Evolutionary conservation across 2,329 filamentous ascomycete species (phyloP), one percentile per base, ranked within the genome.

Genomic region (Pseudocercospora fuligena): DNA sequence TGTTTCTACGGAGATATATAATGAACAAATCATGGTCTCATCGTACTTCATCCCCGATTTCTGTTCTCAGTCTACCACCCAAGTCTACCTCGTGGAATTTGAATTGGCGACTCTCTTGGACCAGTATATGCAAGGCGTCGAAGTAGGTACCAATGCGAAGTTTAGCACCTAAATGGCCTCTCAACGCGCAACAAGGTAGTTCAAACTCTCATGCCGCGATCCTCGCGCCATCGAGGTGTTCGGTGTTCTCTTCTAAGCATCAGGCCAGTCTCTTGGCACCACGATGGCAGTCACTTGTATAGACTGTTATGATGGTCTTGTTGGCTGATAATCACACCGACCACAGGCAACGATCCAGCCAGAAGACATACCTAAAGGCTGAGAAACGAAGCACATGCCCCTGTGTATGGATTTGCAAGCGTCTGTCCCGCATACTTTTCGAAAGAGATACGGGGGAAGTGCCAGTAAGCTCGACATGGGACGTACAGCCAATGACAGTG

Each of bases 381-480:
- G 51, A 56, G 16, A 19, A 11, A 21, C 3, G 51, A 36, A 47
- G 57, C 57, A 60, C 57, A 36, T 60, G 57, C 57, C n/a, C 33
- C 7, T 25, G 57, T 47, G 33, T 43, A 25, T 60, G 57, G 57
- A 23, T 23, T 31, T 16, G 57, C 56, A 43, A 46, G 31, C 31
- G 29, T 59, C 25, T 23, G 23, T 57, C 27, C 54, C 27, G 54
- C 23, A 29, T n/a, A n/a, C 16, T 31, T 21, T 12, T 25, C 14
- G 23, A 16, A 2, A 25, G 16, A 54, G 49, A 54, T 25, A 25
- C 21, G 14, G 49, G 49, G 49, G 16, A 36, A 12, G 33, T 16
- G 33, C 33, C 33, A 36, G 33, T 36, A 36, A 36, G 33, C 33
- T 36, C 33, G 33, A 36, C 33, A 36, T 36, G 33, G 33, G 12